A percentile compares a stretch with the other conserved stretches of the same genome.
Conservation (phyloP, 2,329 filamentous ascomycete species). For the Metarhizium robertsii region DNA sequence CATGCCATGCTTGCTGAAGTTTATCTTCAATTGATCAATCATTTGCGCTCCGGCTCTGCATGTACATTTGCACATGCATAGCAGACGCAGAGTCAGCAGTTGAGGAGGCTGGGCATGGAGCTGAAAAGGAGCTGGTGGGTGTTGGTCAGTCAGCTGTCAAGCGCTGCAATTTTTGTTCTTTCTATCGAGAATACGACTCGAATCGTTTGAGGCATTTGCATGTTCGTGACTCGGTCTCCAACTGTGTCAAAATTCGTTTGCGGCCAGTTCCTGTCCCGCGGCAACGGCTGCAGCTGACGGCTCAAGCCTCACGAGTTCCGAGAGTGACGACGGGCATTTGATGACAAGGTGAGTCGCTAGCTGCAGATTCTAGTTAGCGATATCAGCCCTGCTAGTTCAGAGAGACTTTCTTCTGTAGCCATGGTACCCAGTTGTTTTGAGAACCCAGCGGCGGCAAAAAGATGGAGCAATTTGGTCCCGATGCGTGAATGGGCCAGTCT, state of each 20-base stretch:
- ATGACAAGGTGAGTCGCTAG: background rate
- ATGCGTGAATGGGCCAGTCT: background rate
- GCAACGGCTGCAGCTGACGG: background rate
- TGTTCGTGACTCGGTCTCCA: background rate
- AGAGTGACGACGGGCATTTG: background rate
- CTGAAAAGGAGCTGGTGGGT: no score
- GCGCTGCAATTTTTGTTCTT: background rate
- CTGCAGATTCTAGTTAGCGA: background rate
- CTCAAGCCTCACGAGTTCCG: background rate
- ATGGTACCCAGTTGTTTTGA: background rate
- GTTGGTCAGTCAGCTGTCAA: background rate
- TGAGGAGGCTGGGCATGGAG: background rate
- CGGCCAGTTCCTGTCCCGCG: background rate
- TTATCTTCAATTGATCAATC: background rate
- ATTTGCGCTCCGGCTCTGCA: background rate
- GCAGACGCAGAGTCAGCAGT: background rate
- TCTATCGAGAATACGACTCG: background rate
- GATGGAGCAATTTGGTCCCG: background rate
- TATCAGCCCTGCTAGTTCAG: background rate
- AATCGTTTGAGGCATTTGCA: background rate
- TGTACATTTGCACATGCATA: background rate
- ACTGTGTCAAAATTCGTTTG: background rate
- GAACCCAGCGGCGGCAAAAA: slow-evolving; percentile 1
- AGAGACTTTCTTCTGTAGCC: background rate
- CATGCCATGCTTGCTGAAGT: background rate